Evolutionary conservation across 1,284 basidiomycete species (phyloP), one percentile per base, ranked within the genome.

Genomic region (Golubevia pallescens): DNA sequence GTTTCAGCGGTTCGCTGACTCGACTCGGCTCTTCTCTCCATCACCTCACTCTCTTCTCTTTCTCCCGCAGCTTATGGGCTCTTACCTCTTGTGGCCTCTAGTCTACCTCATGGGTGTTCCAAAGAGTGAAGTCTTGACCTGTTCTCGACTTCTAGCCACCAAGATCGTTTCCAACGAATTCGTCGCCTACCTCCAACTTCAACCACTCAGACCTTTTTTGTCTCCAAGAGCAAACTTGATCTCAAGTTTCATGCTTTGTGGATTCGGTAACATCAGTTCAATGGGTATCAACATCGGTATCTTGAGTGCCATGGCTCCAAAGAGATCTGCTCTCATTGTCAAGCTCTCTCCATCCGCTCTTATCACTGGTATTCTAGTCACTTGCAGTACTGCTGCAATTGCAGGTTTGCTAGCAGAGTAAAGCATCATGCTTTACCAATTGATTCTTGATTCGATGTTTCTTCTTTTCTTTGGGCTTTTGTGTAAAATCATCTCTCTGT

Each of bases 281-380:
- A 64, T 77, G 54, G 77, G 75, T 68, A 81, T 81, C 75, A 81
- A 79, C 74, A 78, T 81, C 55, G 78, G 77, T 67, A 71, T 81
- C 66, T 68, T 81, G 14, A 69, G 70, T 38, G 78, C 73, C 61
- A 65, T 81, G 54, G 78, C 78, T 10, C 78, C 78, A 42, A 73
- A 61, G 63, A 70, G 78, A 20, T 66, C 69, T 54, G 71, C 61
- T 60, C 69, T 68, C 42, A 79, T 81, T 51, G 74, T 74, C 52
- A 65, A 72, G n/a, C 66, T 81, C 28, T 69, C 75, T 14, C 78
- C 78, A 10, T 67, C 70, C 13, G 75, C 78, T 51, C 58, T 81
- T 32, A 14, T 74, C 53, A 78, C 73, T 23, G 78, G 77, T 67
- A 73, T 76, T 64, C 65, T 79, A 3, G 77, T 79, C 62, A 81